A percentile compares a stretch with the other conserved stretches of the same genome.
Conservation (phyloP, 164 flowering plant species). For the Amborella trichopoda region DNA sequence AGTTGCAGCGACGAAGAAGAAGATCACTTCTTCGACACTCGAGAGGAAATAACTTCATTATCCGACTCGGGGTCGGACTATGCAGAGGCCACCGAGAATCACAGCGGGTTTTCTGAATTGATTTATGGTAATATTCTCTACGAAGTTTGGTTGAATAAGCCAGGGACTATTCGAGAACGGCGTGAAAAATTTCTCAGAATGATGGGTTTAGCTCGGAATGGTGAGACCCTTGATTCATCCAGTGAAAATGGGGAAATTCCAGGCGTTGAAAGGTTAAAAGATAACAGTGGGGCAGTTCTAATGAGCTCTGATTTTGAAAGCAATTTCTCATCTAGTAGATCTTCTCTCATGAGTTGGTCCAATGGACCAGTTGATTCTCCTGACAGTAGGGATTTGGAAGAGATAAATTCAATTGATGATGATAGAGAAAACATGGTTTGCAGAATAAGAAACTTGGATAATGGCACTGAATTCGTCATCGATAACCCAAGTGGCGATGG, state of each 20-base stretch:
- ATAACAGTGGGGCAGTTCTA: conserved; percentile 32
- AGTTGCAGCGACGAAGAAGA: conserved; percentile 25
- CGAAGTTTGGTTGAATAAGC: conserved; percentile 45
- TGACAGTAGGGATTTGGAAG: conserved; percentile 13
- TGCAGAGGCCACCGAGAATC: conserved; percentile 16
- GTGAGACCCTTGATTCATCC: conserved; percentile 15
- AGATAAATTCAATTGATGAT: not conserved
- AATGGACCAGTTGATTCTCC: conserved; percentile 7
- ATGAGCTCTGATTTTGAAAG: conserved; percentile 20
- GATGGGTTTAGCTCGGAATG: conserved; percentile 32
- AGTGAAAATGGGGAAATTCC: not conserved
- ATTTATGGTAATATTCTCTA: conserved; percentile 12
- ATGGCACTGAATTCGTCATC: conserved; percentile 18
- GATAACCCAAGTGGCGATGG: conserved; percentile 22
- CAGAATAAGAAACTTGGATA: conserved; percentile 30
- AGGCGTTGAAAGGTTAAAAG: conserved; percentile 16
- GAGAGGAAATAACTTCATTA: conserved; percentile 39
- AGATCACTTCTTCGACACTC: conserved; percentile 53
- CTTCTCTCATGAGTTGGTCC: conserved; percentile 17
- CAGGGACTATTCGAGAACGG: conserved; percentile 44
- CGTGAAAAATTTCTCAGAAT: conserved; percentile 39
- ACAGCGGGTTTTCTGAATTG: conserved; percentile 1
- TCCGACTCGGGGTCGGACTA: conserved; percentile 41
- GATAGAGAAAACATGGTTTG: conserved; percentile 1
- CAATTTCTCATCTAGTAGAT: conserved; percentile 20